Conservation (phyloP, 331 rosid genomes). For the Prunus yedoensis region DNA sequence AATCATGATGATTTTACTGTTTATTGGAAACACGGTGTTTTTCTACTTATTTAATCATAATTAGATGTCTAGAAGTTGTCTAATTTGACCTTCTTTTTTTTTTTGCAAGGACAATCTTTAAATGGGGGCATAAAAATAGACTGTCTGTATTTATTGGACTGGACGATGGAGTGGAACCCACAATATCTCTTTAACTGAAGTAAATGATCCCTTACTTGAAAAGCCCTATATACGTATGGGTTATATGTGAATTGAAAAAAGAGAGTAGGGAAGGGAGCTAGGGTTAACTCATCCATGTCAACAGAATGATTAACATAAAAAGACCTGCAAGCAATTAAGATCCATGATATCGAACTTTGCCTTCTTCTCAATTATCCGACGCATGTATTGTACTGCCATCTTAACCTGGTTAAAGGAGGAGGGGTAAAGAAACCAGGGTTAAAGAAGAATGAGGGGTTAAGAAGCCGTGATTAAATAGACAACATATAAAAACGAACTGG, state of each 20-base stretch:
- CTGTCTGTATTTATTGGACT: background rate
- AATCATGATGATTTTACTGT: background rate
- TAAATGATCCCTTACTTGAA: background rate
- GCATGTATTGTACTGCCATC: constrained; percentile 88
- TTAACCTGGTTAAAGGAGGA: constrained; percentile 50
- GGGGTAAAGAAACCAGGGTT: background rate
- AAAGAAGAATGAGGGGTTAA: background rate
- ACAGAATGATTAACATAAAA: constrained; percentile 18
- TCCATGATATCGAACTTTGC: constrained; percentile 90
- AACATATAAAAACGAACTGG: background rate
- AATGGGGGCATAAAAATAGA: background rate
- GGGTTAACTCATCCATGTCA: constrained; percentile 18
- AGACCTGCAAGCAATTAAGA: constrained; percentile 79
- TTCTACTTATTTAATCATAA: background rate
- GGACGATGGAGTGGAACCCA: background rate
- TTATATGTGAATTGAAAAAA: background rate
- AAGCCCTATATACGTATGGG: no score
- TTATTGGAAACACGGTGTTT: background rate
- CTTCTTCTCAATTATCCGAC: constrained; percentile 80
- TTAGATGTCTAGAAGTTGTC: background rate
- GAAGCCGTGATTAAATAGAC: background rate
- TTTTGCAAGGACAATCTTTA: background rate
- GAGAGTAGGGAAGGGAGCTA: background rate
- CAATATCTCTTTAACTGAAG: background rate
- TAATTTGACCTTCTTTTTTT: background rate